phyloP scores from a whole-genome alignment of 352 stramenopile species.

The Phytophthora pini region DNA sequence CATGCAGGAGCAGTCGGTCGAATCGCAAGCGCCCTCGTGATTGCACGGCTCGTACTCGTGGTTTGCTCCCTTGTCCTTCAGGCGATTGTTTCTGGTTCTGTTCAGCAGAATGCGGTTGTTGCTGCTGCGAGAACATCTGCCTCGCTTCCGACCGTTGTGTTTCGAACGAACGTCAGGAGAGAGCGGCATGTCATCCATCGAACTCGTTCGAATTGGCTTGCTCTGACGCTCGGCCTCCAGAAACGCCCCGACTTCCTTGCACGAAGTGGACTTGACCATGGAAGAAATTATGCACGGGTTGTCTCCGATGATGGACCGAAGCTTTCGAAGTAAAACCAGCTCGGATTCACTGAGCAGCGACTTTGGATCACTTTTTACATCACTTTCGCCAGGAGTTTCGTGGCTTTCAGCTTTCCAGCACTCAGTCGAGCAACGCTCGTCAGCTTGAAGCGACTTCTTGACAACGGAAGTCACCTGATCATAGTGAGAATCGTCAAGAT shows the following conservation, averaged over 20 bases:
- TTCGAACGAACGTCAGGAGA: constrained; percentile 47
- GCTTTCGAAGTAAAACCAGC: constrained; percentile 63
- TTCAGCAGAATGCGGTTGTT: constrained; percentile 74
- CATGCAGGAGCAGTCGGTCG: constrained; percentile 72
- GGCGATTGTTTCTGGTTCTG: constrained; percentile 64
- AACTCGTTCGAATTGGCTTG: constrained; percentile 24
- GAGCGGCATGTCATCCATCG: constrained; percentile 41
- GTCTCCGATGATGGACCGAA: constrained; percentile 59
- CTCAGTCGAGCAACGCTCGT: constrained; percentile 41
- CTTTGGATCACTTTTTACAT: constrained; percentile 7
- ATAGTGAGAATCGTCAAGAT: constrained; percentile 68
- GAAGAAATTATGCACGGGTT: constrained; percentile 73
- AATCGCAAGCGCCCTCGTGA: constrained; percentile 71
- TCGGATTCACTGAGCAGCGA: constrained; percentile 37
- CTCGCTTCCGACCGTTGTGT: constrained; percentile 55
- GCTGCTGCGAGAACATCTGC: constrained; percentile 43
- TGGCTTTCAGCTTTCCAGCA: constrained; percentile 48
- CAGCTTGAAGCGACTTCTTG: constrained; percentile 42
- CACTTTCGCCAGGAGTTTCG: neutral
- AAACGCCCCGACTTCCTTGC: constrained; percentile 59
- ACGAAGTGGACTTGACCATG: constrained; percentile 63
- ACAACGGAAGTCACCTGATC: constrained; percentile 49
- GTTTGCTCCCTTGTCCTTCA: constrained; percentile 67
- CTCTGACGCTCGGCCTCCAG: constrained; percentile 52
- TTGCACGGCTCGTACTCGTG: constrained; percentile 86